A percentile compares a stretch with the other conserved stretches of the same genome.
phyloP scores from a whole-genome alignment of 257 asterid genomes.

The Rhazya stricta region DNA sequence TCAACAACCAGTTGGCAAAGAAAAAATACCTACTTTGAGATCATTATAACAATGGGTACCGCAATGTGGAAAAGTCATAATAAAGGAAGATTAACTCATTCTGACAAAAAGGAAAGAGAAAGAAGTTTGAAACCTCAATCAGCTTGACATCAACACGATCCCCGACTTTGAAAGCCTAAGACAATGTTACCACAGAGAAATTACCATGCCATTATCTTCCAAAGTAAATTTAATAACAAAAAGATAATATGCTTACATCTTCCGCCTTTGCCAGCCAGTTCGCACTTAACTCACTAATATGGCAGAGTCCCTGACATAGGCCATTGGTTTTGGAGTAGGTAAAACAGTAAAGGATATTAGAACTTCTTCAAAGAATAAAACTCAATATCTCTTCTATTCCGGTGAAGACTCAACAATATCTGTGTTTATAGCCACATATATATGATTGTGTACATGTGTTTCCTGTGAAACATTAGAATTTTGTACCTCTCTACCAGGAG shows the following conservation, averaged over 20 bases:
- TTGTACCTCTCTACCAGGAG: conserved; percentile 93
- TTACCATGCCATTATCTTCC: conserved; percentile 18
- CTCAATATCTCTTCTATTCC: not conserved
- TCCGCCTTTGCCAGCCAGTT: conserved; percentile 91
- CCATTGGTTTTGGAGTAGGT: not conserved
- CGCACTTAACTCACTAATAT: conserved; percentile 88
- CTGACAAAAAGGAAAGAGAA: conserved; percentile 16
- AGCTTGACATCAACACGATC: conserved; percentile 92
- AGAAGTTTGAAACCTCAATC: conserved; percentile 61
- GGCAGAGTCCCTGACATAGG: conserved; percentile 77
- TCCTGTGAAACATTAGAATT: not conserved
- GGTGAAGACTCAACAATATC: not conserved
- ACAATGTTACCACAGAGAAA: conserved; percentile 17
- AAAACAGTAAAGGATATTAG: not conserved
- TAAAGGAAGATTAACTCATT: not conserved
- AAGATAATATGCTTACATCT: conserved; percentile 57
- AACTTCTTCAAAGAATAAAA: not conserved
- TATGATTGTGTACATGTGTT: not conserved
- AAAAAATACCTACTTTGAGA: not conserved
- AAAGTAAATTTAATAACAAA: conserved; percentile 9
- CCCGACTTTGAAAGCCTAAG: conserved; percentile 85
- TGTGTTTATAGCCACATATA: not conserved
- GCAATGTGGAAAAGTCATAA: conserved; percentile 4
- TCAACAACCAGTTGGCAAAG: not conserved
- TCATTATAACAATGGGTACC: not conserved